A percentile compares a stretch with the other conserved stretches of the same genome.
These are phyloP conservation scores for Vanderwaltozyma polyspora DNA, from an alignment of 805 yeast species.

Conservation along the genomic window DNA sequence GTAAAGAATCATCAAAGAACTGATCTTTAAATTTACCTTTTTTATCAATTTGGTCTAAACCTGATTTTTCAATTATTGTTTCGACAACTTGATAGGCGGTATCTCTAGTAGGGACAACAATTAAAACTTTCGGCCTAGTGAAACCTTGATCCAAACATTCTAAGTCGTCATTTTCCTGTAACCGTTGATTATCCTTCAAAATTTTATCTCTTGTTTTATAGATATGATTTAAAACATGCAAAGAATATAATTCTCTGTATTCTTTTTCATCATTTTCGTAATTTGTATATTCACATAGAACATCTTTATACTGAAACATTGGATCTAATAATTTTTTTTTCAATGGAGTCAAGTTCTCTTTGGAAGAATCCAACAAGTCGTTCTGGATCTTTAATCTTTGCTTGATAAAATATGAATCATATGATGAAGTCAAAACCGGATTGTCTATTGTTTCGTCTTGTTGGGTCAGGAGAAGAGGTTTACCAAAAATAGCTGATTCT, in stretches of 20 bases:
- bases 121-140: slow-evolving; percentile 80
- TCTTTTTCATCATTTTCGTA: slow-evolving; percentile 36
- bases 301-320: slow-evolving; percentile 61
- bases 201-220: slow-evolving; percentile 80
- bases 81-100: slow-evolving; percentile 60
- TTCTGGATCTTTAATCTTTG: slow-evolving; percentile 29
- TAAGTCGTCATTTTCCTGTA: slow-evolving; percentile 35
- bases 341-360: slow-evolving; percentile 27
- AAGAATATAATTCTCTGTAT: slow-evolving; percentile 50
- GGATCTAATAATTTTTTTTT: slow-evolving; percentile 51
- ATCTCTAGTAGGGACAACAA: slow-evolving; percentile 76
- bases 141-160: slow-evolving; percentile 90
- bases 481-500: slow-evolving; percentile 18
- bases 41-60: slow-evolving; percentile 70
- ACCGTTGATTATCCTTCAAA: slow-evolving; percentile 58
- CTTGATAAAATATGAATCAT: slow-evolving; percentile 35
- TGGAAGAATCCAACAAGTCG: slow-evolving; percentile 15
- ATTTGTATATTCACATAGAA: slow-evolving; percentile 46
- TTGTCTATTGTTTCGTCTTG: slow-evolving; percentile 12
- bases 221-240: slow-evolving; percentile 76
- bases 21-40: slow-evolving; percentile 62
- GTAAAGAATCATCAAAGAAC: slow-evolving; percentile 43
- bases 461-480: slow-evolving; percentile 17
- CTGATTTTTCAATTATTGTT: slow-evolving; percentile 49
- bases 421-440: slow-evolving; percentile 13